Evolutionary conservation across 2,329 filamentous ascomycete species (phyloP).

Genomic region (Nigrograna mackinnonii): DNA sequence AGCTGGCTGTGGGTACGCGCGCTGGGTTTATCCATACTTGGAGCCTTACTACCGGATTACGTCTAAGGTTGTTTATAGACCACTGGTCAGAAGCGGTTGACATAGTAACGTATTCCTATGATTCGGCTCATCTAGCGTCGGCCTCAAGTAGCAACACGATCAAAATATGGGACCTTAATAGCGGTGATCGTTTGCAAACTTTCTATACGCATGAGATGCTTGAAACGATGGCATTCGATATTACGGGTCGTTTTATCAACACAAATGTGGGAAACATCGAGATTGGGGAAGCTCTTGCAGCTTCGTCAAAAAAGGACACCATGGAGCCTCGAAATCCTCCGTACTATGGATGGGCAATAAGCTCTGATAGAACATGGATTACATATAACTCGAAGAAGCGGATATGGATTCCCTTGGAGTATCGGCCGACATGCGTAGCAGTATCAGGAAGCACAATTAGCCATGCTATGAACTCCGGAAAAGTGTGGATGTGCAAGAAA

Average conservation of each 20-base stretch:
- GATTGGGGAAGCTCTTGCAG: neutral
- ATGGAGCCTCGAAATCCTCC: neutral
- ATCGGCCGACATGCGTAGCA: neutral
- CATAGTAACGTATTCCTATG: slow-evolving; percentile 14
- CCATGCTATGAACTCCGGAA: neutral
- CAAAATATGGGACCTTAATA: slow-evolving; percentile 18
- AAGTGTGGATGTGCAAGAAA: neutral
- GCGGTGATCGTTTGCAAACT: slow-evolving; percentile 9
- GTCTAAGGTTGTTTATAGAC: too few species aligned
- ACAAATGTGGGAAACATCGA: neutral
- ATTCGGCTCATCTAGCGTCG: slow-evolving; percentile 17
- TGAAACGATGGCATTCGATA: neutral
- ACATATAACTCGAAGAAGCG: neutral
- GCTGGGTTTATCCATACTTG: too few species aligned
- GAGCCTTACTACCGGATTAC: too few species aligned
- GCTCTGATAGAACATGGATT: neutral
- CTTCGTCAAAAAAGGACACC: neutral
- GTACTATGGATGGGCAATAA: neutral
- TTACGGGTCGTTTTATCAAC: neutral
- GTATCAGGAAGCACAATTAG: neutral
- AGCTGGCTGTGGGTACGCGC: too few species aligned
- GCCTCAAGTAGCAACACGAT: slow-evolving; percentile 11
- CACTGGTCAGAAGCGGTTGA: too few species aligned
- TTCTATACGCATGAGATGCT: neutral
- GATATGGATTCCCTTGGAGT: neutral